Evolutionary conservation across 495 filamentous ascomycete genomes (phyloP).

Genomic region (Cudoniella acicularis): DNA sequence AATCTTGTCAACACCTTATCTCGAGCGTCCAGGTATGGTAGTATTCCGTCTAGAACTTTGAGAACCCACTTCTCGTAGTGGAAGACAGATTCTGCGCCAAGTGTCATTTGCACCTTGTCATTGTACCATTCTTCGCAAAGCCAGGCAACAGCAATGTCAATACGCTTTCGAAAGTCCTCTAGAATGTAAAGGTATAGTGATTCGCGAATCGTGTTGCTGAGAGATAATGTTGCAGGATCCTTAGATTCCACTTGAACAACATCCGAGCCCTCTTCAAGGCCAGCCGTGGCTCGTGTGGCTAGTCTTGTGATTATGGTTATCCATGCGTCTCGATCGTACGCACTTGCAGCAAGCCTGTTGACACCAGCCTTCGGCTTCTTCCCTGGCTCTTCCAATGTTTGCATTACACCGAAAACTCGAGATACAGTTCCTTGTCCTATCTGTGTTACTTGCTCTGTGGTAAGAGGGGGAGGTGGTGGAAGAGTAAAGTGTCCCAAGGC

Average conservation of each 20-base stretch:
- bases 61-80: slow-evolving; percentile 81
- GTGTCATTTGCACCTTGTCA: slow-evolving; percentile 60
- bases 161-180: slow-evolving; percentile 82
- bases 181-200: slow-evolving; percentile 77
- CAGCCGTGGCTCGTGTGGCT: slow-evolving; percentile 73
- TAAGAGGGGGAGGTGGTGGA: slow-evolving; percentile 71
- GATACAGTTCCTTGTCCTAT: slow-evolving; percentile 65
- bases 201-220: slow-evolving; percentile 72
- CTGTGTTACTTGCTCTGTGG: slow-evolving; percentile 60
- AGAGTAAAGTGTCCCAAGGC: slow-evolving; percentile 67
- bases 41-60: slow-evolving; percentile 78
- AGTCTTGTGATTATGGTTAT: slow-evolving; percentile 79
- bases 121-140: slow-evolving; percentile 98
- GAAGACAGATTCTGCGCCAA: slow-evolving; percentile 41
- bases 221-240: slow-evolving; percentile 24
- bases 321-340: slow-evolving; percentile 87
- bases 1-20: slow-evolving; percentile 85
- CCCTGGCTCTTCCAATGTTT: slow-evolving; percentile 53
- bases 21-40: slow-evolving; percentile 78
- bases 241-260: slow-evolving; percentile 46
- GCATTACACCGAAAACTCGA: slow-evolving; percentile 74
- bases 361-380: slow-evolving; percentile 66
- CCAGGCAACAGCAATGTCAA: slow-evolving; percentile 86
- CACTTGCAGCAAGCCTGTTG: slow-evolving; percentile 78
- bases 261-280: slow-evolving; percentile 50